phyloP scores from a whole-genome alignment of 129 eudicot species.

The Centella asiatica region DNA sequence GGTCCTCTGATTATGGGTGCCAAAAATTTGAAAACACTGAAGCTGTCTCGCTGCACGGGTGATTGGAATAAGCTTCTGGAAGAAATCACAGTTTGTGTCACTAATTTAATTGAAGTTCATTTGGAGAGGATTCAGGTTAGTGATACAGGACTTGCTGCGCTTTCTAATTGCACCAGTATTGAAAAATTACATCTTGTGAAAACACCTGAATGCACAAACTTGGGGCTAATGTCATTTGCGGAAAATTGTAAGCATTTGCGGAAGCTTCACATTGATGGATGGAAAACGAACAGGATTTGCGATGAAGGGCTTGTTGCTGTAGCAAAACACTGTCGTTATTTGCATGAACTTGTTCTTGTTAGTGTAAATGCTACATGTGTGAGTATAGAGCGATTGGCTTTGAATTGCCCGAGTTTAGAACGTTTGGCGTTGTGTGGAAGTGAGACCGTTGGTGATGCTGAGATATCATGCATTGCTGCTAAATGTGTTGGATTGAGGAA shows the following conservation, averaged over 20 bases:
- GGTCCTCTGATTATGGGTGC: constrained; percentile 44
- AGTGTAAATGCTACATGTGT: constrained; percentile 20
- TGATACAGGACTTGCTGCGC: constrained; percentile 40
- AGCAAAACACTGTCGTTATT: constrained; percentile 19
- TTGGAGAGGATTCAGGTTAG: constrained; percentile 62
- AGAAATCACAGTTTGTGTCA: constrained; percentile 29
- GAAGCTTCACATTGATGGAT: constrained; percentile 70
- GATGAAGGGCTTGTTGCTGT: constrained; percentile 30
- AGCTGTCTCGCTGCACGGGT: constrained; percentile 46
- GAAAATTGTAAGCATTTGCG: constrained; percentile 55
- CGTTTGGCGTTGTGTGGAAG: constrained; percentile 36
- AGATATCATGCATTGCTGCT: constrained; percentile 30
- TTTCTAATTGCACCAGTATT: constrained; percentile 33
- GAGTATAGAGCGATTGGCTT: constrained; percentile 28
- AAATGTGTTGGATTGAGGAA: constrained; percentile 43
- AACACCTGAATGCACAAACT: constrained; percentile 60
- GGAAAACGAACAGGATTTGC: constrained; percentile 61
- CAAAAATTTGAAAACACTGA: constrained; percentile 36
- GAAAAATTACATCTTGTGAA: constrained; percentile 58
- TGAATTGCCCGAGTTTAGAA: constrained; percentile 25
- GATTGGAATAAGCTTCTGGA: constrained; percentile 60
- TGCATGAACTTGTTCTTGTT: constrained; percentile 32
- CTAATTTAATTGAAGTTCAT: constrained; percentile 44
- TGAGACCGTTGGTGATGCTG: constrained; percentile 30
- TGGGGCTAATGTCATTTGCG: constrained; percentile 38